These are phyloP conservation scores for Penicillium janthinellum DNA, from an alignment of 2,329 filamentous ascomycete genomes.

Conservation along the genomic window DNA sequence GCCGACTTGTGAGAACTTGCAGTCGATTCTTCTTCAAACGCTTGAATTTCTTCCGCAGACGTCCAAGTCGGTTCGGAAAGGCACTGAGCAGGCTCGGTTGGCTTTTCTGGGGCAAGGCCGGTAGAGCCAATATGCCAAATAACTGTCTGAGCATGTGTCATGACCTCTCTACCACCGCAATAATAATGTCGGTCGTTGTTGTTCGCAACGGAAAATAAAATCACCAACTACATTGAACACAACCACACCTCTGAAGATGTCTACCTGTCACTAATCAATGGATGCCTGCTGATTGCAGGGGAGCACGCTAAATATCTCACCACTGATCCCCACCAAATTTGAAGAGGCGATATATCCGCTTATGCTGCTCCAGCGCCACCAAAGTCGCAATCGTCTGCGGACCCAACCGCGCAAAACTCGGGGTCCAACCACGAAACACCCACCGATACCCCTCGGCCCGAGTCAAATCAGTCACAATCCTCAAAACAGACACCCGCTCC, in stretches of 20 bases:
- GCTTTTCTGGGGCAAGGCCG: background rate
- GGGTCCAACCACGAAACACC: conserved; percentile 91
- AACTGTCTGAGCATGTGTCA: background rate
- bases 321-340: background rate
- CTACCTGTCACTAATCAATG: background rate
- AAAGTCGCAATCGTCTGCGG: conserved; percentile 85
- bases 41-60: conserved; percentile 33
- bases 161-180: background rate
- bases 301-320: background rate
- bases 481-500: conserved; percentile 55
- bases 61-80: conserved; percentile 33
- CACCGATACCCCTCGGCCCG: conserved; percentile 71
- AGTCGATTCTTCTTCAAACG: conserved; percentile 26
- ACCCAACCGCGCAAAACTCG: conserved; percentile 62
- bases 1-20: conserved; percentile 26
- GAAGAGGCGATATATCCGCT: conserved; percentile 55
- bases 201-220: no score
- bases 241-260: background rate
- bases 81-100: conserved; percentile 18
- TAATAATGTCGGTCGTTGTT: no score
- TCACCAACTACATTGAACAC: no score
- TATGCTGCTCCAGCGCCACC: conserved; percentile 82
- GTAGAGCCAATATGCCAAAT: background rate
- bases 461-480: conserved; percentile 67
- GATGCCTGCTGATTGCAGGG: background rate